Conservation (phyloP, 345 rosid species). For the Pugionium dolabratum region DNA sequence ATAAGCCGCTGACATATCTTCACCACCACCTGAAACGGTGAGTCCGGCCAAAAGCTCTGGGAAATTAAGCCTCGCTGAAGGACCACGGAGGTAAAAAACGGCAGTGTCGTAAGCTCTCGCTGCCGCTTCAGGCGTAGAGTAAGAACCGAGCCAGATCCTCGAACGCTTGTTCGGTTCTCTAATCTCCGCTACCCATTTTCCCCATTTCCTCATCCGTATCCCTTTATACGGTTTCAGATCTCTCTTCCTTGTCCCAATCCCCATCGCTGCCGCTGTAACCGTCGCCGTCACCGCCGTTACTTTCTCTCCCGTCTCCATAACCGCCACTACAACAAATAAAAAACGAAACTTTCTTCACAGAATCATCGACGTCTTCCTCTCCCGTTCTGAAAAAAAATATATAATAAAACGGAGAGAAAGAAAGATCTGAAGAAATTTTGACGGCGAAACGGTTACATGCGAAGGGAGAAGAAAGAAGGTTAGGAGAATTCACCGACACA, state of each 20-base stretch:
- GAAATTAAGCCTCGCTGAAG: constrained; percentile 87
- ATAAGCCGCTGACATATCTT: constrained; percentile 77
- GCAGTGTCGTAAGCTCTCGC: constrained; percentile 98
- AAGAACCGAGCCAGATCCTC: constrained; percentile 95
- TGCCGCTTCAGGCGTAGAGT: constrained; percentile 90
- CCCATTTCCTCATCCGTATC: constrained; percentile 99
- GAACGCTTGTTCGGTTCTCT: constrained; percentile 95
- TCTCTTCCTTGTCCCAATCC: constrained; percentile 43
- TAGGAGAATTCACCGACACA: constrained; percentile 38
- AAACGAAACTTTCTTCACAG: neutral
- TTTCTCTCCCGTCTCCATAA: constrained; percentile 45
- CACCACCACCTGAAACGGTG: constrained; percentile 24
- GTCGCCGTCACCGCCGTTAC: constrained; percentile 30
- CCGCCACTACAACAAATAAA: neutral
- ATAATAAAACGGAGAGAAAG: neutral
- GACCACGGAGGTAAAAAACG: constrained; percentile 84
- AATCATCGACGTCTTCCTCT: constrained; percentile 4
- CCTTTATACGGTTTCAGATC: constrained; percentile 72
- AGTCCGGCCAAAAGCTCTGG: constrained; percentile 63
- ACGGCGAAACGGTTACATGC: constrained; percentile 33
- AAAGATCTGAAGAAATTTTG: neutral
- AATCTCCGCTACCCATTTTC: constrained; percentile 99
- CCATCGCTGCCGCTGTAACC: constrained; percentile 28
- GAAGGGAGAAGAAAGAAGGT: constrained; percentile 18
- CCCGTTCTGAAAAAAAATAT: neutral